Conservation (phyloP, 179 eudicot species). For the Vitellaria paradoxa region DNA sequence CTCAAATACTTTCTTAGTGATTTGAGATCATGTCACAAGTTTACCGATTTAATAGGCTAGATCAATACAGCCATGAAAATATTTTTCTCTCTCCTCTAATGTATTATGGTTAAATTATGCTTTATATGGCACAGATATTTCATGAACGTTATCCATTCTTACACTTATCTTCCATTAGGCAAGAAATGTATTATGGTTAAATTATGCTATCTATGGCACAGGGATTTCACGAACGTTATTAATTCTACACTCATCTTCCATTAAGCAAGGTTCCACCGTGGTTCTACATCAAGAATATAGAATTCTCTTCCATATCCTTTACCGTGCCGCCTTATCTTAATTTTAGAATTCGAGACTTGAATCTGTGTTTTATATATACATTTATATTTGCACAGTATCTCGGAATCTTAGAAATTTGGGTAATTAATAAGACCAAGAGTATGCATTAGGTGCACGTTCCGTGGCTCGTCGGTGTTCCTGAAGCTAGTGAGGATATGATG, state of each 20-base stretch:
- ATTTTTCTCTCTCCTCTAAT: too few relatives aligned
- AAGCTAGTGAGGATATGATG: not conserved
- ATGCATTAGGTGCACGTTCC: not conserved
- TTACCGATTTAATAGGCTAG: too few relatives aligned
- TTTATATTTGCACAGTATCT: not conserved
- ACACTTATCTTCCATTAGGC: too few relatives aligned
- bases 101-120: too few relatives aligned
- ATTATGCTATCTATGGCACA: not conserved
- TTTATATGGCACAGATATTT: too few relatives aligned
- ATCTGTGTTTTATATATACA: not conserved
- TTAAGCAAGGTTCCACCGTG: not conserved
- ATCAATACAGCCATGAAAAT: too few relatives aligned
- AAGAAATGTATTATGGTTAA: not conserved
- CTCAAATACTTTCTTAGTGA: too few relatives aligned
- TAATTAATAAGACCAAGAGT: conserved; percentile 10
- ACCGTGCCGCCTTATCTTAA: not conserved
- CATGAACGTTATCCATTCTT: too few relatives aligned
- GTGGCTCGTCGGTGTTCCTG: not conserved
- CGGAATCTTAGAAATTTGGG: not conserved
- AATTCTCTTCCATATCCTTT: not conserved
- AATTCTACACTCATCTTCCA: not conserved
- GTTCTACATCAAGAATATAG: not conserved
- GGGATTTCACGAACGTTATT: not conserved
- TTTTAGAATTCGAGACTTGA: not conserved
- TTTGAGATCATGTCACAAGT: too few relatives aligned